Evolutionary conservation across 495 filamentous ascomycete genomes (phyloP).

Genomic region (Neurospora tetraspora): DNA sequence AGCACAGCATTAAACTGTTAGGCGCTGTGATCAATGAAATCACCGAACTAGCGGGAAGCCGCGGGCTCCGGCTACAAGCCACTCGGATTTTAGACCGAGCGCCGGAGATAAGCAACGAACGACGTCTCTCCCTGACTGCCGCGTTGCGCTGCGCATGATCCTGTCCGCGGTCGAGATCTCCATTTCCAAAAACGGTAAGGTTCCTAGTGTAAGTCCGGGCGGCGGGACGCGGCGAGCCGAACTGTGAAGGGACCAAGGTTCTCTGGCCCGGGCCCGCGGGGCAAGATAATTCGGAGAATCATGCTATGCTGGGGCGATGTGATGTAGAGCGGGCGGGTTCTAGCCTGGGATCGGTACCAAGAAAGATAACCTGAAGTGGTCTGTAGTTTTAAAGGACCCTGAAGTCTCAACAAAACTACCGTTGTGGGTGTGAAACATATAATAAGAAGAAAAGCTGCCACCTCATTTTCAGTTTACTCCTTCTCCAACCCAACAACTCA

Average conservation of each 20-base stretch:
- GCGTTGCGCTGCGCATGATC: too few relatives aligned
- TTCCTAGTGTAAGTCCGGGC: not conserved
- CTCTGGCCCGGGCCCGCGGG: not conserved
- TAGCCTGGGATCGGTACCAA: not conserved
- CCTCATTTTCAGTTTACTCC: not conserved
- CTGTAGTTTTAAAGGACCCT: not conserved
- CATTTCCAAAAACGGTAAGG: not conserved
- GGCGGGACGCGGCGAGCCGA: not conserved
- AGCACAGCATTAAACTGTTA: not conserved
- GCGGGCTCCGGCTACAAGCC: not conserved
- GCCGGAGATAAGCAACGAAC: not conserved
- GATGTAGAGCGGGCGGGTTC: not conserved
- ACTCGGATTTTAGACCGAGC: not conserved
- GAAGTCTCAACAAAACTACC: not conserved
- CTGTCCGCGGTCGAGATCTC: not conserved
- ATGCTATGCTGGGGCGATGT: not conserved
- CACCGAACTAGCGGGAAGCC: not conserved
- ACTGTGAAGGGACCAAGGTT: not conserved
- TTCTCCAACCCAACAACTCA: not conserved
- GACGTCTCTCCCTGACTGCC: not conserved
- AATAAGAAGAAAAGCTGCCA: not conserved
- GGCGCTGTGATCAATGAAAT: not conserved
- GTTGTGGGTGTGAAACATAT: not conserved
- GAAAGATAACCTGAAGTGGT: not conserved
- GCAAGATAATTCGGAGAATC: not conserved